Conservation (phyloP, 2,329 filamentous ascomycete species). For the Hypoxylon sp. region DNA sequence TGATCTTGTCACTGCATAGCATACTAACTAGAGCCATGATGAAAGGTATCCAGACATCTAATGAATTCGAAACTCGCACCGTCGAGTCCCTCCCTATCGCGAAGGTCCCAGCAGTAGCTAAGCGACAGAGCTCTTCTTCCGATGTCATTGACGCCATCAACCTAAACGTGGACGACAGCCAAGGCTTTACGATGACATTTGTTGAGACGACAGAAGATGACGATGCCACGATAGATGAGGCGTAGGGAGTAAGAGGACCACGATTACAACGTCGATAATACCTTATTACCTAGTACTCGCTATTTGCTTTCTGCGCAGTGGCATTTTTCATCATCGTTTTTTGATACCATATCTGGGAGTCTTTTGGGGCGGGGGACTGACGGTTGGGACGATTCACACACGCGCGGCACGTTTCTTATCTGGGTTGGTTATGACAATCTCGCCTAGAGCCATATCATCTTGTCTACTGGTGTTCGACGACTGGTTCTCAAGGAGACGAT, state of each 20-base stretch:
- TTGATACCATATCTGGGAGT: conserved; percentile 44
- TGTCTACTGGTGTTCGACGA: conserved; percentile 27
- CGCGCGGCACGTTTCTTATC: conserved; percentile 26
- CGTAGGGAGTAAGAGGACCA: conserved; percentile 3
- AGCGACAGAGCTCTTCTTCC: conserved; percentile 45
- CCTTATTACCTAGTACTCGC: conserved; percentile 16
- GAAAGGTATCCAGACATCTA: conserved; percentile 51
- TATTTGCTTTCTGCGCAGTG: conserved; percentile 21
- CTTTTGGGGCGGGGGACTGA: conserved; percentile 12
- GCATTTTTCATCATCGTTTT: conserved; percentile 36
- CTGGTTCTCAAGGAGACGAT: conserved; percentile 23
- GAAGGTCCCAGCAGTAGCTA: conserved; percentile 43
- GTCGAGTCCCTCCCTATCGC: conserved; percentile 46
- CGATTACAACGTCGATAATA: conserved; percentile 14
- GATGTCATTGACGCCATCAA: conserved; percentile 60
- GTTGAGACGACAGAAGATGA: conserved; percentile 59
- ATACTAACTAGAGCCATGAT: conserved; percentile 46
- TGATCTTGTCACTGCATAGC: conserved; percentile 2
- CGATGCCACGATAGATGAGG: conserved; percentile 46
- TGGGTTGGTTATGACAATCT: conserved; percentile 19
- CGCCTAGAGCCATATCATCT: neutral
- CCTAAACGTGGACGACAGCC: conserved; percentile 61
- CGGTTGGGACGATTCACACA: conserved; percentile 33
- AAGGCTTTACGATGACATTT: conserved; percentile 64
- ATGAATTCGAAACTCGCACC: conserved; percentile 47